A percentile compares a stretch with the other conserved stretches of the same genome.
These are phyloP conservation scores for Smittium mucronatum DNA, from an alignment of 371 early-diverging fungal species.

Conservation along the genomic window DNA sequence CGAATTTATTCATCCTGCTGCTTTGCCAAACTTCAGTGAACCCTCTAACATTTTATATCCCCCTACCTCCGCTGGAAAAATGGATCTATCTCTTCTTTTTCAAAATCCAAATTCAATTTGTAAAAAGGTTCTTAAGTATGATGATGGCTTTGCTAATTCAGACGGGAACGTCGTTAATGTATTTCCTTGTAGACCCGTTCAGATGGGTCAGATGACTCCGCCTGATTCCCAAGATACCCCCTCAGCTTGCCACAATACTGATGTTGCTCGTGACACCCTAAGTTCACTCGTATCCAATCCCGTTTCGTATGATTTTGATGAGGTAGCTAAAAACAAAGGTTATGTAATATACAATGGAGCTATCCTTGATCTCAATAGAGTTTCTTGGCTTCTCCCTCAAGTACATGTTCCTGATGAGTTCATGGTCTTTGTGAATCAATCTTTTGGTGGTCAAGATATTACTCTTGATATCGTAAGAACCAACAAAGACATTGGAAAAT, in stretches of 20 bases:
- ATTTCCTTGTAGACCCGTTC: conserved; percentile 55
- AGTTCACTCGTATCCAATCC: conserved; percentile 32
- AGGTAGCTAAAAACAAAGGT: conserved; percentile 32
- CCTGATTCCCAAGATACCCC: conserved; percentile 37
- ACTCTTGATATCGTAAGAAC: conserved; percentile 37
- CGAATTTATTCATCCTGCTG: conserved; percentile 35
- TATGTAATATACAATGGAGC: conserved; percentile 61
- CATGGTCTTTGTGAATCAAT: conserved; percentile 26
- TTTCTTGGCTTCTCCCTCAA: conserved; percentile 34
- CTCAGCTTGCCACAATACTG: conserved; percentile 42
- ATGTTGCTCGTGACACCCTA: conserved; percentile 27
- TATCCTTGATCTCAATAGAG: conserved; percentile 42
- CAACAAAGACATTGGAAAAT: conserved; percentile 40
- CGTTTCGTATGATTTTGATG: conserved; percentile 60
- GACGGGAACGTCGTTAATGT: conserved; percentile 42
- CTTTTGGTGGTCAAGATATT: conserved; percentile 42
- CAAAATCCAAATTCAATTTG: conserved; percentile 52
- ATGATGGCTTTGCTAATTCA: conserved; percentile 23
- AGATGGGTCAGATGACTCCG: conserved; percentile 12
- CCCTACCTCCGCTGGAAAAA: conserved; percentile 52
- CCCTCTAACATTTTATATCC: conserved; percentile 43
- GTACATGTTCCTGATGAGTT: conserved; percentile 27
- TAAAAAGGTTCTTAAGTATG: conserved; percentile 38
- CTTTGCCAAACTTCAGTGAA: conserved; percentile 24
- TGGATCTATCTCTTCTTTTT: conserved; percentile 63